phyloP scores from a whole-genome alignment of 306 rosid genomes.

The Glycine tomentella region DNA sequence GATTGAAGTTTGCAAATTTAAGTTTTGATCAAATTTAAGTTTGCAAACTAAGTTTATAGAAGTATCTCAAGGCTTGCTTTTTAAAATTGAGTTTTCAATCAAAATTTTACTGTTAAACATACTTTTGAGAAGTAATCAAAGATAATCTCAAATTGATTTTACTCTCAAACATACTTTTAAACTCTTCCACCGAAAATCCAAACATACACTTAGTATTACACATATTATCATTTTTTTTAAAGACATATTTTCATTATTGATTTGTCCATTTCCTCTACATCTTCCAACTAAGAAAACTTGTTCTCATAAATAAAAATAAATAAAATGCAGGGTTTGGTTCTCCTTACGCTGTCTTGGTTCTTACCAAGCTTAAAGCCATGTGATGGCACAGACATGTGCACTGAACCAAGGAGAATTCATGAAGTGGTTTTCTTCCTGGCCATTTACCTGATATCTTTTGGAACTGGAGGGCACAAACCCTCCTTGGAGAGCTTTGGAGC shows the following conservation, averaged over 20 bases:
- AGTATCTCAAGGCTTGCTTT: too few relatives aligned
- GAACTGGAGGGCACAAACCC: conserved; percentile 94
- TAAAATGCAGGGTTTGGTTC: conserved; percentile 73
- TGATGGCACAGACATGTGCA: conserved; percentile 47
- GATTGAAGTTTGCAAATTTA: too few relatives aligned
- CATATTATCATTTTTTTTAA: too few relatives aligned
- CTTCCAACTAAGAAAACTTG: conserved; percentile 7
- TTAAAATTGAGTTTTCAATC: too few relatives aligned
- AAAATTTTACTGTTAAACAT: too few relatives aligned
- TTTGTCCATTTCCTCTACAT: neutral
- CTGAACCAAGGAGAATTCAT: conserved; percentile 70
- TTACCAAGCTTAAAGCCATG: conserved; percentile 80
- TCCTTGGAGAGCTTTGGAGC: conserved; percentile 95
- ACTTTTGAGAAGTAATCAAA: too few relatives aligned
- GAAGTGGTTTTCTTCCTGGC: conserved; percentile 78
- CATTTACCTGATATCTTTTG: conserved; percentile 78
- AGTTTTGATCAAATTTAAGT: too few relatives aligned
- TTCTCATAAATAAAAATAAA: neutral
- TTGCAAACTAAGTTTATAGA: too few relatives aligned
- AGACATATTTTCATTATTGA: neutral
- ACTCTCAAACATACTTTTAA: too few relatives aligned
- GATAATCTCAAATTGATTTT: too few relatives aligned
- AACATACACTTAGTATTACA: too few relatives aligned
- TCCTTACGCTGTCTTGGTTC: conserved; percentile 77
- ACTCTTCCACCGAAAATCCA: too few relatives aligned